phyloP scores from a whole-genome alignment of 805 yeast genomes.

The Metschnikowia chrysomelidarum region DNA sequence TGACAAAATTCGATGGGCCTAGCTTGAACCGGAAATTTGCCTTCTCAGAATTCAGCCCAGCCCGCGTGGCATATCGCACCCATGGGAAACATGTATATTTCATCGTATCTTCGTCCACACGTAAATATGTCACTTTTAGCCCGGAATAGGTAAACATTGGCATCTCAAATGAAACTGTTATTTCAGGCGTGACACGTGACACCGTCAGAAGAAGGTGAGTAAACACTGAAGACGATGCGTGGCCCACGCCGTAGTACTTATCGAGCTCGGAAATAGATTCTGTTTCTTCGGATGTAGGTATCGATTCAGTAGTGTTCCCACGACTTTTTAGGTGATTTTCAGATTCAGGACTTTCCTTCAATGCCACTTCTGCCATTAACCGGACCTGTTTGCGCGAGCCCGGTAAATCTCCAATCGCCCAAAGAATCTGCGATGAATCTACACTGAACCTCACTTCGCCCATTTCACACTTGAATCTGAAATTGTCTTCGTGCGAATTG shows the following conservation, averaged over 20 bases:
- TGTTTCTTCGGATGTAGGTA: too few relatives aligned
- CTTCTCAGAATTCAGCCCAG: slow-evolving; percentile 1
- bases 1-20: slow-evolving; percentile 16
- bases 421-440: slow-evolving; percentile 64
- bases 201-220: slow-evolving; percentile 14
- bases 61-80: slow-evolving; percentile 55
- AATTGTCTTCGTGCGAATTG: slow-evolving; percentile 12
- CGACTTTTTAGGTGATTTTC: background rate
- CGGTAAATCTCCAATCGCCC: slow-evolving; percentile 67
- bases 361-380: slow-evolving; percentile 55
- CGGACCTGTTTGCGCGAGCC: slow-evolving; percentile 52
- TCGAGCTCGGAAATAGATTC: slow-evolving; percentile 23
- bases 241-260: slow-evolving; percentile 36
- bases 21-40: slow-evolving; percentile 17
- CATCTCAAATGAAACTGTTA: slow-evolving; percentile 30
- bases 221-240: slow-evolving; percentile 29
- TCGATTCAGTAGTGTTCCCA: too few relatives aligned
- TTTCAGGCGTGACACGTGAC: slow-evolving; percentile 14
- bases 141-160: slow-evolving; percentile 63
- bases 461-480: slow-evolving; percentile 51
- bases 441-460: slow-evolving; percentile 74
- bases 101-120: slow-evolving; percentile 61
- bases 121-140: slow-evolving; percentile 60
- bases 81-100: slow-evolving; percentile 74
- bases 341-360: too few relatives aligned